Evolutionary conservation across 78 protist species (phyloP).

Genomic region (Dictyostelium firmibasis): DNA sequence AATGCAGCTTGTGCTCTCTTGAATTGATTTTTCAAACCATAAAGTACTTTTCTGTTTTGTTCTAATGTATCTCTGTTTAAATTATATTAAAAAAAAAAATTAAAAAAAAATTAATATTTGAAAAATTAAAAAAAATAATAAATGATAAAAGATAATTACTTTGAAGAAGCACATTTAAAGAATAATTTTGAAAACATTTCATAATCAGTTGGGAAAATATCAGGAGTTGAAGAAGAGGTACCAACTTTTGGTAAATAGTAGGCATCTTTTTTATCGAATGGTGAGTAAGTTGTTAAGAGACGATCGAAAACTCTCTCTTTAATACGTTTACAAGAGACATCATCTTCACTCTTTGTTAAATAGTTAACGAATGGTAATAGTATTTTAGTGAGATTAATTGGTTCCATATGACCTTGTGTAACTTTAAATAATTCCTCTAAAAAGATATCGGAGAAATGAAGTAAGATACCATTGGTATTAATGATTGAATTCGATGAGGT

Average conservation of each 20-base stretch:
- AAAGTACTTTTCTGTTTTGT: constrained; percentile 23
- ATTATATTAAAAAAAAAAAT: no score
- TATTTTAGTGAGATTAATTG: neutral
- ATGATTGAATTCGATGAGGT: neutral
- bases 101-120: neutral
- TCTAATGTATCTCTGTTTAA: neutral
- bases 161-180: constrained; percentile 54
- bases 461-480: constrained; percentile 20
- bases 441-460: constrained; percentile 64
- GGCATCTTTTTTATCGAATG: constrained; percentile 40
- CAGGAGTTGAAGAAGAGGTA: neutral
- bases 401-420: constrained; percentile 18
- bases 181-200: constrained; percentile 41
- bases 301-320: constrained; percentile 48
- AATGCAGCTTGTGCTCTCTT: neutral
- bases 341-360: constrained; percentile 42
- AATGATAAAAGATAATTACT: neutral
- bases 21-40: neutral
- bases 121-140: neutral
- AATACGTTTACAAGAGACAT: constrained; percentile 11
- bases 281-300: constrained; percentile 53
- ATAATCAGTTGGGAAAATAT: constrained; percentile 55
- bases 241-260: constrained; percentile 30
- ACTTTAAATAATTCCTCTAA: constrained; percentile 38
- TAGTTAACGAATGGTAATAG: constrained; percentile 58